Base-by-base conservation (phyloP, 1,139 yeast species). In the Diutina rugosa region DNA sequence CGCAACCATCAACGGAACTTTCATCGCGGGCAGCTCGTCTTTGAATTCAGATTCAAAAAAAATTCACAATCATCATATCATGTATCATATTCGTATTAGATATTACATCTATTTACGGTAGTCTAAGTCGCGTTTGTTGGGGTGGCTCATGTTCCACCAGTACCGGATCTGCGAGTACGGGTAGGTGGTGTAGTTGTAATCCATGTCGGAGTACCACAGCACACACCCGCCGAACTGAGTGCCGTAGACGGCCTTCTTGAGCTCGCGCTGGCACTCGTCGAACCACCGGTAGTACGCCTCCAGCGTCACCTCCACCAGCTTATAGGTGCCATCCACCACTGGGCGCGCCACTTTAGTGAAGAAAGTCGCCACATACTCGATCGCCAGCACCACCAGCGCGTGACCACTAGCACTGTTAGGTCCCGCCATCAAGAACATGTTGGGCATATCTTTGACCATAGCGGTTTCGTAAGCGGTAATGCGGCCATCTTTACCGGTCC, bases 361-460 rank as follows among this genome's bases (percentile, higher is more conserved):
- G 58, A 64, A 73, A 8, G 60, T 63, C 56, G 71, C 65, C 5
- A 69, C 70, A 61, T 73, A 73, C 61, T 75, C 79, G 58, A 73
- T 69, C 28, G 78, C 76, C 61, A 72, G 64, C 5, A 74, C 73
- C 56, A 73, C 78, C 1, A 78, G 73, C 0, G 76, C 67, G 59
- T 75, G 79, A 6, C 79, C 79, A 14, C 78, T 72, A 18, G 76
- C 75, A 2, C 76, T 66, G 58, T 75, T 75, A 32, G 79, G 78
- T 4, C 79, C 79, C 3, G 69, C 75, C 59, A 75, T 65, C 10
- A 69, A 32, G 59, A 73, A 73, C 12, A 68, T 59, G 58, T 75
- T 75, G 26, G 79, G 79, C 55, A 69, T 65, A 46, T 73, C 66
- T 55, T 69, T 70, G 12, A 69, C 63, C 60, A 74, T 61, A 12